Base-by-base conservation (phyloP, 352 stramenopile species). In the Elongisporangium anandrum region DNA sequence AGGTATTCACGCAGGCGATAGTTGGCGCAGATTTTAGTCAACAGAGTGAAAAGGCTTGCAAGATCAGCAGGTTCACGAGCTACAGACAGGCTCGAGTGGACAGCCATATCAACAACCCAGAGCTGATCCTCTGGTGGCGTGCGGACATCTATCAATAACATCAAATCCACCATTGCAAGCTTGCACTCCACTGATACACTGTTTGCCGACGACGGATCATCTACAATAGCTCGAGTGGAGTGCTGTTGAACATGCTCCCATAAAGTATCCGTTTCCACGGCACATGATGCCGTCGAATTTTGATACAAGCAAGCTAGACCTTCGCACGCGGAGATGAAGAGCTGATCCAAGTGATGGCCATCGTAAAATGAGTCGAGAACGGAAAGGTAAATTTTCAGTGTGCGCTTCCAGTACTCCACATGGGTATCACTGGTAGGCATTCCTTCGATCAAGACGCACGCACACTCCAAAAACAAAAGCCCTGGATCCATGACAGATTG, bases 311-410 rank as follows among this genome's bases (percentile, higher is more conserved):
- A 68, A 50, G 72, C 70, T 6, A 87, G 47, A 5, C 68, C 68
- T 62, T 85, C 72, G 50, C 77, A 87, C 29, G 73, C 64, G 51
- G 61, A 52, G 26, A 78, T 63, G 45, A 80, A 87, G 15, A 84
- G 60, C 21, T 76, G 70, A 13, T 57, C 19, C 15, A 59, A 73
- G 41, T 73, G 52, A 59, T 87, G 77, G 5, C 70, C 73, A 45
- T 66, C 53, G 6, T 64, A 65, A 51, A 85, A 87, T 23, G 64
- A 66, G 2, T 47, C 57, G 8, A 87, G 48, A 41, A 8, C 13
- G 29, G 1, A 4, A 13, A 41, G 29, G 9, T 41, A 41, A 41
- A 13, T 13, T 8, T 4, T 2, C 9, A 15, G 29, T 8, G 13
- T 41, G 29, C 29, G 29, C 29, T 41, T 41, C 29, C 29, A 41